These are phyloP conservation scores for Berberis thunbergii DNA, from an alignment of 164 flowering plant species.

Conservation along the genomic window DNA sequence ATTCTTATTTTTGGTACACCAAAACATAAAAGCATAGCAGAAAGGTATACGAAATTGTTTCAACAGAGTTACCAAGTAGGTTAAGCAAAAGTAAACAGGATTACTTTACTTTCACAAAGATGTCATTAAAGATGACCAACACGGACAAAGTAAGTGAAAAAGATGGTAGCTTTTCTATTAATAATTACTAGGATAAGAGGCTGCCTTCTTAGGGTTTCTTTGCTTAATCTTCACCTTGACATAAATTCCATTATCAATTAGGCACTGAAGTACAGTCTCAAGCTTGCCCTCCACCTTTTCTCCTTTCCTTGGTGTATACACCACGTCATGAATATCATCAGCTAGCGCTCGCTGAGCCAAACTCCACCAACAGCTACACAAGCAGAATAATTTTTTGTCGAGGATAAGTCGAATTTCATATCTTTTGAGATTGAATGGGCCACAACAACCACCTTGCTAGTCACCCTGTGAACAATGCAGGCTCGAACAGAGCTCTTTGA, in stretches of 20 bases:
- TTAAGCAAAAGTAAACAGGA: too few species aligned
- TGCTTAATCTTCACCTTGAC: slow-evolving; percentile 83
- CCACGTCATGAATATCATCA: slow-evolving; percentile 81
- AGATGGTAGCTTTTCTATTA: background rate
- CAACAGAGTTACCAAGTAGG: too few species aligned
- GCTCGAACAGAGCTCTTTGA: slow-evolving; percentile 87
- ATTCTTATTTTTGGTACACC: too few species aligned
- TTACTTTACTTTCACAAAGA: too few species aligned
- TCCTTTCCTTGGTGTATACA: slow-evolving; percentile 83
- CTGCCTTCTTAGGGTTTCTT: slow-evolving; percentile 24
- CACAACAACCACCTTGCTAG: slow-evolving; percentile 85
- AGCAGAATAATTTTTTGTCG: slow-evolving; percentile 51
- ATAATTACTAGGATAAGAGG: background rate
- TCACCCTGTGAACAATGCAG: slow-evolving; percentile 72
- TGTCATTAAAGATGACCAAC: background rate
- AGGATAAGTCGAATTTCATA: slow-evolving; percentile 65
- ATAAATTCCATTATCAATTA: slow-evolving; percentile 57
- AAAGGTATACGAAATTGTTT: too few species aligned
- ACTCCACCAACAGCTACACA: slow-evolving; percentile 66
- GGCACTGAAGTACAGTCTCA: slow-evolving; percentile 56
- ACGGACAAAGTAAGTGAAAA: background rate
- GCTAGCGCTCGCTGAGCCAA: slow-evolving; percentile 81
- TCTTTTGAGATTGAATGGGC: slow-evolving; percentile 94
- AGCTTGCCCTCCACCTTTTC: slow-evolving; percentile 82
- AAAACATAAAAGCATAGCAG: too few species aligned